Conservation (phyloP, 2,329 filamentous ascomycete genomes). For the Talaromyces sp. region DNA sequence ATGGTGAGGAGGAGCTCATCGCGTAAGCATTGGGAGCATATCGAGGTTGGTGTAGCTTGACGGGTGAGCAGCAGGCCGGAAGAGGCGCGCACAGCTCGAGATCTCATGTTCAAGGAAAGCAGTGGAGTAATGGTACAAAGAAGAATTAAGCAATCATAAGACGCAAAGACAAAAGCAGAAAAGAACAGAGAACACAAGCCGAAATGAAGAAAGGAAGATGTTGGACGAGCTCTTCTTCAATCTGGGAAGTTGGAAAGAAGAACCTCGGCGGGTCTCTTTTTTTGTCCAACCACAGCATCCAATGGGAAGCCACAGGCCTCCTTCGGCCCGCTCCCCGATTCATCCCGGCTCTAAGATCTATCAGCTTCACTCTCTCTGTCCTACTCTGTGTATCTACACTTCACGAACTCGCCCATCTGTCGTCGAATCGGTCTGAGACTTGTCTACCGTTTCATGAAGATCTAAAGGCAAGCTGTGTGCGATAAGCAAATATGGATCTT, state of each 20-base stretch:
- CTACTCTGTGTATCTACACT: too few relatives aligned
- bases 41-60: constrained; percentile 29
- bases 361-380: neutral
- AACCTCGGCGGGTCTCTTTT: neutral
- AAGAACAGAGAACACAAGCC: neutral
- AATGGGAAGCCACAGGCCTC: constrained; percentile 5
- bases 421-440: too few relatives aligned
- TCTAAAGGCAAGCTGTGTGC: too few relatives aligned
- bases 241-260: neutral
- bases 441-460: too few relatives aligned
- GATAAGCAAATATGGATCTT: too few relatives aligned
- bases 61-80: constrained; percentile 32
- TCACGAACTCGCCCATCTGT: too few relatives aligned
- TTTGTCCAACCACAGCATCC: neutral
- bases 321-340: constrained; percentile 7
- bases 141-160: neutral
- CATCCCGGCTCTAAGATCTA: constrained; percentile 3
- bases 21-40: constrained; percentile 43
- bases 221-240: neutral
- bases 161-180: neutral
- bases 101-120: constrained; percentile 29
- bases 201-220: neutral
- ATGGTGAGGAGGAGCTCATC: constrained; percentile 30
- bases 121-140: neutral
- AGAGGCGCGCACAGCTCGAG: constrained; percentile 37